Base-by-base conservation (phyloP, 192 early-diverging fungal species). In the Coemansia nantahalensis region DNA sequence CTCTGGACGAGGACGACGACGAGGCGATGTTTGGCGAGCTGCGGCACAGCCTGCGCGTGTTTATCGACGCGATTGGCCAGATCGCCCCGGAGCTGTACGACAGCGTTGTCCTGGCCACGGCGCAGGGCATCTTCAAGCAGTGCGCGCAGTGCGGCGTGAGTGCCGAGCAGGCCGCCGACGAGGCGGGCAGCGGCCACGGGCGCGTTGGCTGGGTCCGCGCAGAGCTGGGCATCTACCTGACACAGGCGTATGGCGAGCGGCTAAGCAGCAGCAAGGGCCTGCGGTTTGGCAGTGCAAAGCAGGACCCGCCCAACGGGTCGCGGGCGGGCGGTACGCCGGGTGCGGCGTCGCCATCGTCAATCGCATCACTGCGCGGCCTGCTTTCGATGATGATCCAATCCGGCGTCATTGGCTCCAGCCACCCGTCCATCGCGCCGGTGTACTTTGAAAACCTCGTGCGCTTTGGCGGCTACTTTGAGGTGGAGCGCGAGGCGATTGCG, bases 1-100 rank as follows among this genome's bases (percentile, higher is more conserved):
- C 84, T 19, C 82, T 83, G 47, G 89, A 84, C 37, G 87, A 90
- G 41, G 83, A 83, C 51, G 92, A 91, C 58, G 79, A 82, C 37
- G 80, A 70, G 33, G 68, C 61, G 12, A 58, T 77, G 48, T 73
- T 72, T 62, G 38, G 39, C 37, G 58, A 63, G 51, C 55, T 56
- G 31, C 78, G 57, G 28, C 79, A 83, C 81, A 88, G 54, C 34
- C 66, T 90, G 50, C 81, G 83, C 38, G 70, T 77, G 18, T 88
- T 89, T 53, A 80, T 82, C 26, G 91, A 93, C 23, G 82, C 87
- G 33, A 86, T 95, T 49, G 84, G 81, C 0, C 51, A 77, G 15
- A 87, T 95, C 32, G 84, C 42, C 6, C 65, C 66, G 2, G 52
- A 50, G 16, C 65, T 68, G 2, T 71, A 78, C 37, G 54, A 74